Percentiles rank a stretch among this genome's conserved stretches.
These are phyloP conservation scores for Aspergillus quadrilineatus DNA, from an alignment of 2,329 filamentous ascomycete genomes.

Conservation along the genomic window DNA sequence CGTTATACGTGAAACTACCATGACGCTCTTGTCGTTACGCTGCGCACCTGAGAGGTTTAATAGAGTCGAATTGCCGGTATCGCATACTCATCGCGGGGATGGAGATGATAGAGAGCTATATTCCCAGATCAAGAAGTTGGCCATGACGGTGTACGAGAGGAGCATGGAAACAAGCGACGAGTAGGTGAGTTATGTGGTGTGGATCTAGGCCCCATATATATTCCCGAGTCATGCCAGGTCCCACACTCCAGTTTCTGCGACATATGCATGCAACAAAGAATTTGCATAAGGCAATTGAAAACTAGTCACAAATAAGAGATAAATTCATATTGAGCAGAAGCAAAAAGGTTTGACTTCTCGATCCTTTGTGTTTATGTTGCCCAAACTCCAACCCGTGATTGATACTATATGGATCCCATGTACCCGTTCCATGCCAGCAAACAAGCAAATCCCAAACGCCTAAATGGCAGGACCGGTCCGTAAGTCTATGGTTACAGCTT, in stretches of 20 bases:
- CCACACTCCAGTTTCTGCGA: background rate
- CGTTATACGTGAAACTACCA: background rate
- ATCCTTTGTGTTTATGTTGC: background rate
- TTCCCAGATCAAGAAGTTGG: too few species aligned
- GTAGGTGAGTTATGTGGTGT: background rate
- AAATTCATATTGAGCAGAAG: background rate
- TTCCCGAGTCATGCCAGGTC: background rate
- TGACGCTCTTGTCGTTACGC: background rate
- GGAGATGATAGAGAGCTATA: background rate
- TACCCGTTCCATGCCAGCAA: constrained; percentile 1
- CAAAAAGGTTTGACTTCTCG: background rate
- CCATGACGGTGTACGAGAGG: too few species aligned
- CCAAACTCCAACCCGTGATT: background rate
- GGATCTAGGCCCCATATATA: background rate
- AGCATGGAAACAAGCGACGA: too few species aligned
- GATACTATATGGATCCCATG: background rate
- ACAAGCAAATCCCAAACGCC: background rate
- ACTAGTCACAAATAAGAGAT: background rate
- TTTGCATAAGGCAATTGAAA: background rate
- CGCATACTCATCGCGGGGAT: background rate
- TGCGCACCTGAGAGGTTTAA: background rate
- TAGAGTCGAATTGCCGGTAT: background rate
- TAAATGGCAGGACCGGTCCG: background rate
- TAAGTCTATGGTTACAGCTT: constrained; percentile 1
- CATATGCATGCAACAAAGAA: background rate